These are phyloP conservation scores for Phytopythium boreale DNA, from an alignment of 352 stramenopile species.

Conservation along the genomic window DNA sequence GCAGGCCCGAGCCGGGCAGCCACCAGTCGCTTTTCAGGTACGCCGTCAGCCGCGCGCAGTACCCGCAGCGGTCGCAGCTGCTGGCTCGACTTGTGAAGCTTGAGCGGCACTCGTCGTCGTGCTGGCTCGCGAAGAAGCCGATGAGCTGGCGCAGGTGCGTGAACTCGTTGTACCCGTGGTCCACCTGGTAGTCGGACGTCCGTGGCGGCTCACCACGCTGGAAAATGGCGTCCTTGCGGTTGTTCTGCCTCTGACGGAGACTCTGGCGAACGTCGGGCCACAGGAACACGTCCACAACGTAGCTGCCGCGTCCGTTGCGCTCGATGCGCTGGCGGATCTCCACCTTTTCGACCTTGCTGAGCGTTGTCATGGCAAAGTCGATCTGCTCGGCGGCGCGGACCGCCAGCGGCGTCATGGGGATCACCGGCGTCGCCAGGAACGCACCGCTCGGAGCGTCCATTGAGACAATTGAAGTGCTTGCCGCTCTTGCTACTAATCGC, in stretches of 20 bases:
- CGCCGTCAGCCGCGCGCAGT: not conserved
- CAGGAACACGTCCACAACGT: constrained; percentile 17
- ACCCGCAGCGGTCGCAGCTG: not conserved
- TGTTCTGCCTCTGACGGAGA: not conserved
- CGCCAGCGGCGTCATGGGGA: not conserved
- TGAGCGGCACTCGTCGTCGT: not conserved
- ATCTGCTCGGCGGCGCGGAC: constrained; percentile 3
- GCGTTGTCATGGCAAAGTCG: not conserved
- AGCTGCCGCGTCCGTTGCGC: constrained; percentile 10
- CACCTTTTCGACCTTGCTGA: constrained; percentile 13
- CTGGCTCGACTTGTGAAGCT: not conserved
- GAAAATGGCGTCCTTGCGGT: not conserved
- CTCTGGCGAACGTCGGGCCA: not conserved
- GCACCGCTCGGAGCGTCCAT: not conserved
- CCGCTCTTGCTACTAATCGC: too few relatives aligned
- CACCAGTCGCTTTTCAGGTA: not conserved
- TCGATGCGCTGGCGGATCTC: constrained; percentile 15
- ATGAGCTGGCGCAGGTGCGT: constrained; percentile 8
- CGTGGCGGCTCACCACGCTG: constrained; percentile 8
- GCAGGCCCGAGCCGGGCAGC: not conserved
- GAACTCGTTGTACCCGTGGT: constrained; percentile 17
- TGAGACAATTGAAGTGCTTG: not conserved
- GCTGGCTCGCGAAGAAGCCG: not conserved
- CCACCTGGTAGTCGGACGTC: constrained; percentile 15
- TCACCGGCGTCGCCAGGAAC: not conserved